Evolutionary conservation across 805 yeast species (phyloP).

Genomic region (Zygoascus tannicola): DNA sequence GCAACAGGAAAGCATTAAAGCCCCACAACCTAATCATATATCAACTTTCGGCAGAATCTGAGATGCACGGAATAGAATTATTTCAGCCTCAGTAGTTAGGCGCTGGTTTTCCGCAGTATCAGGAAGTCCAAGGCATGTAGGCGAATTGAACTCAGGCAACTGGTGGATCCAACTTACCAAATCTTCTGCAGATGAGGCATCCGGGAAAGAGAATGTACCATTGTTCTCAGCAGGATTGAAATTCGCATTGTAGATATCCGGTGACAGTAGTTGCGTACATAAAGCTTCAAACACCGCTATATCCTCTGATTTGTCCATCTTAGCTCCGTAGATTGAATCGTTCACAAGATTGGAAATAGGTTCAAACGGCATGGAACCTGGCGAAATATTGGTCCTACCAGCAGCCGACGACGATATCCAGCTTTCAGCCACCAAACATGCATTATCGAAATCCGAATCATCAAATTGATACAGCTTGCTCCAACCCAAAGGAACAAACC

Average conservation of each 20-base stretch:
- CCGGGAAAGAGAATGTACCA: slow-evolving; percentile 37
- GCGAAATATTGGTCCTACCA: slow-evolving; percentile 33
- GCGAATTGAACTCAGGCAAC: slow-evolving; percentile 46
- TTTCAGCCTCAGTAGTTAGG: slow-evolving; percentile 4
- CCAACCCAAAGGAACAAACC: slow-evolving; percentile 59
- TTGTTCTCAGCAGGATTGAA: slow-evolving; percentile 23
- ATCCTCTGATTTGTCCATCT: slow-evolving; percentile 23
- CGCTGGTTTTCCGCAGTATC: slow-evolving; percentile 34
- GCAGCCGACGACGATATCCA: slow-evolving; percentile 28
- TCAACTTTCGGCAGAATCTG: no score
- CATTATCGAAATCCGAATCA: slow-evolving; percentile 57
- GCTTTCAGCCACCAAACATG: slow-evolving; percentile 35
- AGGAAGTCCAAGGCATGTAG: slow-evolving; percentile 45
- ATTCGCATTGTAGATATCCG: slow-evolving; percentile 21
- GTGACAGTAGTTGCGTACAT: slow-evolving; percentile 9
- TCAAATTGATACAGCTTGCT: slow-evolving; percentile 54
- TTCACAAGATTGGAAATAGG: slow-evolving; percentile 42
- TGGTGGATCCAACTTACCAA: slow-evolving; percentile 41
- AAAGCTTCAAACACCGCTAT: slow-evolving; percentile 13
- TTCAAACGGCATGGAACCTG: slow-evolving; percentile 46
- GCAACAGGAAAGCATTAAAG: not conserved
- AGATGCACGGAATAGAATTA: not conserved
- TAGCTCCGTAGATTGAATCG: slow-evolving; percentile 51
- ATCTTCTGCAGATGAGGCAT: slow-evolving; percentile 30
- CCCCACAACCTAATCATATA: no score